A percentile compares a stretch with the other conserved stretches of the same genome.
These are phyloP conservation scores for Lomentospora prolificans DNA, from an alignment of 2,329 filamentous ascomycete genomes.

Conservation along the genomic window DNA sequence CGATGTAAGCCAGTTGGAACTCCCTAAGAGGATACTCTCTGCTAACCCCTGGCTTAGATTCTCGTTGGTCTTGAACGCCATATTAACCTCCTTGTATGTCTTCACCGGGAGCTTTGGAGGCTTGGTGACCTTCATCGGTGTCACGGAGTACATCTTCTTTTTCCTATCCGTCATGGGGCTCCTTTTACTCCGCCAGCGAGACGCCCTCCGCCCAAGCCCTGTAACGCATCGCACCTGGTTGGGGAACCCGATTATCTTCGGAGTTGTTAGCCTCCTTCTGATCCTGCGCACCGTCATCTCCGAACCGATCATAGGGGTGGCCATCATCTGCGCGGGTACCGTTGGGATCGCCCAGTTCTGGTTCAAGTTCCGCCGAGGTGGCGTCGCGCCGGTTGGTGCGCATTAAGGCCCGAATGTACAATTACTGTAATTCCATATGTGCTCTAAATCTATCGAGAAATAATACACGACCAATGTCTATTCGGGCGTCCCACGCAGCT, in stretches of 20 bases:
- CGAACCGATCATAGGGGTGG: slow-evolving; percentile 77
- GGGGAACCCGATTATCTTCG: slow-evolving; percentile 92
- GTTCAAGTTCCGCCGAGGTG: slow-evolving; percentile 16
- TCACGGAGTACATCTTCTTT: slow-evolving; percentile 95
- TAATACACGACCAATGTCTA: too few relatives aligned
- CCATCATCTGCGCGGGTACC: slow-evolving; percentile 52
- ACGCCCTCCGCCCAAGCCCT: slow-evolving; percentile 78
- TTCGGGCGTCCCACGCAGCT: too few relatives aligned
- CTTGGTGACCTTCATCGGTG: slow-evolving; percentile 91
- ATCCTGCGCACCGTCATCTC: slow-evolving; percentile 82
- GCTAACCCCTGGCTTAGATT: slow-evolving; percentile 12
- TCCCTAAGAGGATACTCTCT: not conserved
- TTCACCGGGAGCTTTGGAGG: slow-evolving; percentile 82
- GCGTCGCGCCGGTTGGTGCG: slow-evolving; percentile 8
- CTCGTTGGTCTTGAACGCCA: slow-evolving; percentile 73
- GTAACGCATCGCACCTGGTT: slow-evolving; percentile 81
- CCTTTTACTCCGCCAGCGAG: slow-evolving; percentile 77
- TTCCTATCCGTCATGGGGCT: slow-evolving; percentile 89
- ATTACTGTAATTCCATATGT: not conserved
- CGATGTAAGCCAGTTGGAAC: slow-evolving; percentile 13
- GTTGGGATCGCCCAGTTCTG: slow-evolving; percentile 17
- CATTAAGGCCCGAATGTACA: not conserved
- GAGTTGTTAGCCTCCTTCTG: slow-evolving; percentile 90
- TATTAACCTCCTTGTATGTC: slow-evolving; percentile 68
- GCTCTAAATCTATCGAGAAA: too few relatives aligned